phyloP scores from a whole-genome alignment of 208 protist species.

The Phytomonas sp. region DNA sequence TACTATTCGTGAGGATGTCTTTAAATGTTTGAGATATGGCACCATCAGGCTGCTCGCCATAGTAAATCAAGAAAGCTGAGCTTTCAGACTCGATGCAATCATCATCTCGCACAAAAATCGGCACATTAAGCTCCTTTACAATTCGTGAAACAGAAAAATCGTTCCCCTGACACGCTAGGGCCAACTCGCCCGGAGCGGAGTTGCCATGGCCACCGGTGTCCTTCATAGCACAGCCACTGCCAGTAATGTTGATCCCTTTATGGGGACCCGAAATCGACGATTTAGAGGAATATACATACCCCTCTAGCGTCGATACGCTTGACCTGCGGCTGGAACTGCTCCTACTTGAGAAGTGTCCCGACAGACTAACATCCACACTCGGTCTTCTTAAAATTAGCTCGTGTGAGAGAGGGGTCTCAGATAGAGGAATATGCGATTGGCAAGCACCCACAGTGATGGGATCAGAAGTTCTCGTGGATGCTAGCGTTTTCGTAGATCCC shows the following conservation, averaged over 20 bases:
- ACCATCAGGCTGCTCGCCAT: not conserved
- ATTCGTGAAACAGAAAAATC: not conserved
- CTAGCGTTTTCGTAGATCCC: not conserved
- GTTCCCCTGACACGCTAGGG: not conserved
- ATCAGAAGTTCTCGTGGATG: not conserved
- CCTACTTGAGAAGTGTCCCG: not conserved
- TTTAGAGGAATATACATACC: not conserved
- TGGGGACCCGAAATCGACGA: not conserved
- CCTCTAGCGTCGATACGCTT: not conserved
- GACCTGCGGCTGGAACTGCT: not conserved
- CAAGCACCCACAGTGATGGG: not conserved
- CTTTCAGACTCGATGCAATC: not conserved
- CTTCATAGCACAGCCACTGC: not conserved
- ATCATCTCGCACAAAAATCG: not conserved
- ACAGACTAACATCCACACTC: not conserved
- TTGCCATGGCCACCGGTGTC: not conserved
- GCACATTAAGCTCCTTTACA: not conserved
- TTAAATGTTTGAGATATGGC: not conserved
- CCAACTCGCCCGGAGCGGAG: not conserved
- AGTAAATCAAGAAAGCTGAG: not conserved
- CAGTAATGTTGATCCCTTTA: not conserved
- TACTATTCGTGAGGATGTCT: not conserved
- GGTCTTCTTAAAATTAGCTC: not conserved
- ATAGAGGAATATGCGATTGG: not conserved
- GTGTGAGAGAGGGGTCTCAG: not conserved